Base-by-base conservation (phyloP, 139 green algal genomes). In the Micractinium sp. region DNA sequence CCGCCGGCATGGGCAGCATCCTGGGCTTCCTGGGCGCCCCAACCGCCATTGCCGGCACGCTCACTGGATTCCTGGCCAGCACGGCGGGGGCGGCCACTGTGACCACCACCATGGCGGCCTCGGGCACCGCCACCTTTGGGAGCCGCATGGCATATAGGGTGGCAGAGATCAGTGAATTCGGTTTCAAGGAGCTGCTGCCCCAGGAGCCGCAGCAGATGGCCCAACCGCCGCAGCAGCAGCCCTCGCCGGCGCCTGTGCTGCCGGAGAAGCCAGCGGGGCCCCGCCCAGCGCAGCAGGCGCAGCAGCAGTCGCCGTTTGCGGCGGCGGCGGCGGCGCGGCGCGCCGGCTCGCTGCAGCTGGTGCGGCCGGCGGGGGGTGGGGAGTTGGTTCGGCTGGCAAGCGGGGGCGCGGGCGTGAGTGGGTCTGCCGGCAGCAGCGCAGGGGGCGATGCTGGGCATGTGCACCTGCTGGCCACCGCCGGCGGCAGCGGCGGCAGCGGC, bases 111-210 rank as follows among this genome's bases (percentile, higher is more conserved):
- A 92, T 96, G 39, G 93, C 91, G 0, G 92, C 91, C 25, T 88
- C 82, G 23, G 93, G 93, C 0, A 91, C 88, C 13, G 78, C 83
- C 16, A 67, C 85, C 27, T 91, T 91, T 2, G 92, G 89, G 4
- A 80, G 74, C 25, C 81, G 85, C n/a, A 95, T 94, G 91, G 92
- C 92, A 7, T 91, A 88, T 39, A 39, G 84, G 23, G 63, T 77
- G 80, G 95, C 91, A 1, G 93, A 95, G 27, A 89, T 98, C 1
- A 93, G 91, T 47, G 96, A 98, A 88, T 97, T 98, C 90, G 95
- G 95, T 0, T 98, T 98, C 87, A 71, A 81, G 69, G 47, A 86
- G 63, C 79, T 96, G 22, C 27, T 81, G 74, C 66, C 73, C 39
- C 85, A 86, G 81, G 67, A 67, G 39, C 27, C 67, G 39, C 25